A percentile compares a stretch with the other conserved stretches of the same genome.
phyloP scores from a whole-genome alignment of 2,329 filamentous ascomycete species.

The Aureobasidium sp. region DNA sequence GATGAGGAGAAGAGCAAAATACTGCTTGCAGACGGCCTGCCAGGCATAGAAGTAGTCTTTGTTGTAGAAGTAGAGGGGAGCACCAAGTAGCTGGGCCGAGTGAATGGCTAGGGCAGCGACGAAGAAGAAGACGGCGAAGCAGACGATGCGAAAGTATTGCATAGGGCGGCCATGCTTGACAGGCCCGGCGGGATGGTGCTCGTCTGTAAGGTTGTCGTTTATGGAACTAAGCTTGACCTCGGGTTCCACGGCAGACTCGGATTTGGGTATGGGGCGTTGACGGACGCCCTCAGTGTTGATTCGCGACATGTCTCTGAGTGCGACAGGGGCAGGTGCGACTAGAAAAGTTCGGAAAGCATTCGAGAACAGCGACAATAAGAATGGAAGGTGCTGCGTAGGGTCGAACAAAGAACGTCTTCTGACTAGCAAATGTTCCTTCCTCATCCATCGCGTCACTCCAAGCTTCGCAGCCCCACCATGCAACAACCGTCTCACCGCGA shows the following conservation, averaged over 20 bases:
- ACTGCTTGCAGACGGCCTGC: conserved; percentile 80
- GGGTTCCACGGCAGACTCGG: background rate
- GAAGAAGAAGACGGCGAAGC: conserved; percentile 41
- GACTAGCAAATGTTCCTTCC: background rate
- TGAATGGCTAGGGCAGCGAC: conserved; percentile 42
- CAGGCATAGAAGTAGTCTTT: conserved; percentile 73
- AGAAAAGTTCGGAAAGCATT: background rate
- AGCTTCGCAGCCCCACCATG: background rate
- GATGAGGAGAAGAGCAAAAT: conserved; percentile 67
- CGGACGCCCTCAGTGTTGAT: conserved; percentile 10
- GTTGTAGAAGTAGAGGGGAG: conserved; percentile 66
- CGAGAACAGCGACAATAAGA: background rate
- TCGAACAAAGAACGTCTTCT: background rate
- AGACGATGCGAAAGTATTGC: conserved; percentile 37
- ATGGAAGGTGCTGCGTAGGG: background rate
- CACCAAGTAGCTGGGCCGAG: conserved; percentile 63
- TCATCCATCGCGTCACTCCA: background rate
- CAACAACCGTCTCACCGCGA: background rate
- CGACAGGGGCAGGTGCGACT: background rate
- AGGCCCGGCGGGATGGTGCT: conserved; percentile 26
- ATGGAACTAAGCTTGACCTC: conserved; percentile 14
- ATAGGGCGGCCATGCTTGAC: conserved; percentile 37
- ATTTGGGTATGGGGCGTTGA: background rate
- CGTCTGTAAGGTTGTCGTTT: background rate
- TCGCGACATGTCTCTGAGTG: conserved; percentile 9